Evolutionary conservation across 75 land plant species (phyloP).

Genomic region (Isoetes taiwanensis): DNA sequence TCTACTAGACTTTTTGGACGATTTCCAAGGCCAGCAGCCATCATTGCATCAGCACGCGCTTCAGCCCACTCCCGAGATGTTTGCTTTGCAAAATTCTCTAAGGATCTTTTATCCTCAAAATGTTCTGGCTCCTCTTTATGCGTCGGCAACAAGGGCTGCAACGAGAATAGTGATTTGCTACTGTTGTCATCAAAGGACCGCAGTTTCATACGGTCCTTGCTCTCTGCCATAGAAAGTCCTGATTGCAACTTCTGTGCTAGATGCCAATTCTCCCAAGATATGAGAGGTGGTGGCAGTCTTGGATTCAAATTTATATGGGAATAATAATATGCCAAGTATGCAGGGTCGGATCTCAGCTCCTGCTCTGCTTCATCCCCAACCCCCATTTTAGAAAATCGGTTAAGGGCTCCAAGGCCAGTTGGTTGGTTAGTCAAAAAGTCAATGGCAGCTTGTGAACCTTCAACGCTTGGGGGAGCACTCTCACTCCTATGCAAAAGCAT

Average conservation of each 20-base stretch:
- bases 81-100: slow-evolving; percentile 14
- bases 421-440: slow-evolving; percentile 25
- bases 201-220: slow-evolving; percentile 45
- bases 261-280: slow-evolving; percentile 79
- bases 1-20: slow-evolving; percentile 69
- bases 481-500: slow-evolving; percentile 66
- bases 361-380: slow-evolving; percentile 36
- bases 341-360: slow-evolving; percentile 72
- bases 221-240: slow-evolving; percentile 32
- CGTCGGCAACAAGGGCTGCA: slow-evolving; percentile 43
- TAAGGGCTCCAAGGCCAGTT: neutral
- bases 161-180: slow-evolving; percentile 56
- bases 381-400: neutral
- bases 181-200: slow-evolving; percentile 31
- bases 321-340: slow-evolving; percentile 75
- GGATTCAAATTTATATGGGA: slow-evolving; percentile 74
- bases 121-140: slow-evolving; percentile 35
- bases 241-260: slow-evolving; percentile 58
- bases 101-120: slow-evolving; percentile 32
- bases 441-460: slow-evolving; percentile 66
- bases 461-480: slow-evolving; percentile 95
- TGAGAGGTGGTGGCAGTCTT: slow-evolving; percentile 72
- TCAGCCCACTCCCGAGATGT: slow-evolving; percentile 41
- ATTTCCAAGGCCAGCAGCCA: slow-evolving; percentile 36
- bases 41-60: slow-evolving; percentile 23